phyloP scores from a whole-genome alignment of 371 early-diverging fungal genomes.

The Mortierella sp. region DNA sequence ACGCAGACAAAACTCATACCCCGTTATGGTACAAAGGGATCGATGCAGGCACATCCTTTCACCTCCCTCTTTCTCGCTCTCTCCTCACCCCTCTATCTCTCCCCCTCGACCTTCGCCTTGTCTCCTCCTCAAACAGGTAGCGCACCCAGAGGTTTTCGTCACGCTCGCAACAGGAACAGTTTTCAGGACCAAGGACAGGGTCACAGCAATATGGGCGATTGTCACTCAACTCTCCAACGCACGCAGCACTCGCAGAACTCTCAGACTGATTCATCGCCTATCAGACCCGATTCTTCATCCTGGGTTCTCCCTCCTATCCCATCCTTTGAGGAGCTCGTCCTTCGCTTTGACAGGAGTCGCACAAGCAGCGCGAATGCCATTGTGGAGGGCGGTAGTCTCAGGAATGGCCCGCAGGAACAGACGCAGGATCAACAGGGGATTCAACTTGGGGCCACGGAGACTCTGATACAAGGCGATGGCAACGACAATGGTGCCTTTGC shows the following conservation, averaged over 20 bases:
- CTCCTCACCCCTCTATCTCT: background rate
- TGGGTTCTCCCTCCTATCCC: conserved; percentile 50
- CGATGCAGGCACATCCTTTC: conserved; percentile 10
- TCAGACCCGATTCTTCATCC: background rate
- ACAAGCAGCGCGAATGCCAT: conserved; percentile 15
- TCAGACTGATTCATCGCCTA: background rate
- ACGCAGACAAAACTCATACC: background rate
- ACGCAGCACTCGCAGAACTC: background rate
- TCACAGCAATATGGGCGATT: background rate
- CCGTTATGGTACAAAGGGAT: conserved; percentile 4
- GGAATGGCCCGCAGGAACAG: background rate
- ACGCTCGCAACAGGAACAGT: background rate
- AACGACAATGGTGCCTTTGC: background rate
- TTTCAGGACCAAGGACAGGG: background rate
- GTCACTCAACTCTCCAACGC: background rate
- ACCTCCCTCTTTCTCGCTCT: conserved; percentile 7
- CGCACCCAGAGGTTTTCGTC: background rate
- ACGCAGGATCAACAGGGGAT: background rate
- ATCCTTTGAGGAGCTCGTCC: conserved; percentile 33
- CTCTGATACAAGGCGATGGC: background rate
- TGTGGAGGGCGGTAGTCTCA: background rate
- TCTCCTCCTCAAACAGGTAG: background rate
- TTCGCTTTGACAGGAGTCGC: conserved; percentile 32
- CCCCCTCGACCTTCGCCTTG: background rate
- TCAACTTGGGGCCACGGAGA: background rate